Conservation (phyloP, 176 grass and related monocot species). For the Coix lacrymajobi region DNA sequence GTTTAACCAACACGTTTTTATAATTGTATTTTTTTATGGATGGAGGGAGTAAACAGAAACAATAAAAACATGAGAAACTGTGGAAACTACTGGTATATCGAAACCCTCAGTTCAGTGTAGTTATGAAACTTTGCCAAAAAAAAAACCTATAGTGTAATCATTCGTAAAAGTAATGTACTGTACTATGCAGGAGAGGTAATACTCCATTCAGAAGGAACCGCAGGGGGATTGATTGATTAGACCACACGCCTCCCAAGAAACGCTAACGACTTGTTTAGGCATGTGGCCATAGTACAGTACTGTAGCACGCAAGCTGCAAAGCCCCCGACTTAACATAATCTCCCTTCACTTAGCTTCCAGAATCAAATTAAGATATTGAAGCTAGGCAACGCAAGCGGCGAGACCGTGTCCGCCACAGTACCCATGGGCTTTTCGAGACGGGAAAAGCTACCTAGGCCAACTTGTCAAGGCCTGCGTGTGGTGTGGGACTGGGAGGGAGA, state of each 20-base stretch:
- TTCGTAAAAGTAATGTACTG: too few relatives aligned
- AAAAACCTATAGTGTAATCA: too few relatives aligned
- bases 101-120: too few relatives aligned
- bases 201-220: too few relatives aligned
- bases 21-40: too few relatives aligned
- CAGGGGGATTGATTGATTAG: too few relatives aligned
- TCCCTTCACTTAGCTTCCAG: neutral
- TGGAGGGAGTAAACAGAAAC: too few relatives aligned
- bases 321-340: constrained; percentile 16
- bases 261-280: neutral
- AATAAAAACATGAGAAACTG: too few relatives aligned
- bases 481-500: neutral
- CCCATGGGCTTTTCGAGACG: neutral
- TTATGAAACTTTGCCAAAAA: too few relatives aligned
- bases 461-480: constrained; percentile 12
- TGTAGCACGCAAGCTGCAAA: constrained; percentile 25
- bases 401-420: neutral
- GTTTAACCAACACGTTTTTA: too few relatives aligned
- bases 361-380: neutral
- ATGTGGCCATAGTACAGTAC: neutral
- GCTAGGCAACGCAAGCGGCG: neutral
- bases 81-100: too few relatives aligned
- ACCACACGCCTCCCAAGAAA: neutral
- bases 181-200: too few relatives aligned
- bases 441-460: constrained; percentile 8